Percentiles rank a stretch among this genome's conserved stretches.
Conservation (phyloP, 768 basidiomycete species). For the Boletus reticulatus region DNA sequence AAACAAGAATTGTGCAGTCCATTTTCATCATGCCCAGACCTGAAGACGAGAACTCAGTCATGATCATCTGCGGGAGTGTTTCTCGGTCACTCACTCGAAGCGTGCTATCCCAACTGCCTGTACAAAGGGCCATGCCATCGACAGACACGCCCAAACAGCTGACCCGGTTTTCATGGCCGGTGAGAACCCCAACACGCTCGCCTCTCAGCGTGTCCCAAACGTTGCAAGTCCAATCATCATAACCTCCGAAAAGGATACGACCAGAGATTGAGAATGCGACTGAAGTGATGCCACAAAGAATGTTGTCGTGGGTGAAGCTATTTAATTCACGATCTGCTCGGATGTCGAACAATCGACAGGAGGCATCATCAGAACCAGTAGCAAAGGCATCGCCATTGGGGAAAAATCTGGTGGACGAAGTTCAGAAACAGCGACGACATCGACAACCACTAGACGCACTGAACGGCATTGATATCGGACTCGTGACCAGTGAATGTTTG, state of each 20-base stretch:
- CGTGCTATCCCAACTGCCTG: slow-evolving; percentile 97
- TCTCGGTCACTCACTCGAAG: slow-evolving; percentile 66
- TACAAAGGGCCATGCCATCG: slow-evolving; percentile 98
- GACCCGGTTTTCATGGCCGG: slow-evolving; percentile 97
- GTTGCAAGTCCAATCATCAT: slow-evolving; percentile 99
- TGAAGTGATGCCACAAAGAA: slow-evolving; percentile 97
- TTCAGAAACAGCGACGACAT: slow-evolving; percentile 4
- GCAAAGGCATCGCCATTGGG: slow-evolving; percentile 99
- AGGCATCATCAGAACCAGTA: slow-evolving; percentile 98
- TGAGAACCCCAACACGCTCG: slow-evolving; percentile 94
- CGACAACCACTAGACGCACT: slow-evolving; percentile 53
- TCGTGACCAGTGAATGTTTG: slow-evolving; percentile 99
- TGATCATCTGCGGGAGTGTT: not conserved
- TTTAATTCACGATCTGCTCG: slow-evolving; percentile 97
- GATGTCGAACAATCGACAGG: slow-evolving; percentile 96
- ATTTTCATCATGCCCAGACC: slow-evolving; percentile 78
- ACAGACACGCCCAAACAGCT: slow-evolving; percentile 93
- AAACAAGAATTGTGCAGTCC: slow-evolving; percentile 23
- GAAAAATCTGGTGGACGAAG: slow-evolving; percentile 74
- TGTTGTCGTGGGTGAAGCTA: slow-evolving; percentile 97
- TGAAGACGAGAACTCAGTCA: slow-evolving; percentile 30
- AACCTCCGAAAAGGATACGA: slow-evolving; percentile 95
- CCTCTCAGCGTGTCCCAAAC: slow-evolving; percentile 99
- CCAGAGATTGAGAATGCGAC: slow-evolving; percentile 99
- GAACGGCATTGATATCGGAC: slow-evolving; percentile 98